These are phyloP conservation scores for Carnegiea gigantea DNA, from an alignment of 179 eudicot genomes.

Conservation along the genomic window DNA sequence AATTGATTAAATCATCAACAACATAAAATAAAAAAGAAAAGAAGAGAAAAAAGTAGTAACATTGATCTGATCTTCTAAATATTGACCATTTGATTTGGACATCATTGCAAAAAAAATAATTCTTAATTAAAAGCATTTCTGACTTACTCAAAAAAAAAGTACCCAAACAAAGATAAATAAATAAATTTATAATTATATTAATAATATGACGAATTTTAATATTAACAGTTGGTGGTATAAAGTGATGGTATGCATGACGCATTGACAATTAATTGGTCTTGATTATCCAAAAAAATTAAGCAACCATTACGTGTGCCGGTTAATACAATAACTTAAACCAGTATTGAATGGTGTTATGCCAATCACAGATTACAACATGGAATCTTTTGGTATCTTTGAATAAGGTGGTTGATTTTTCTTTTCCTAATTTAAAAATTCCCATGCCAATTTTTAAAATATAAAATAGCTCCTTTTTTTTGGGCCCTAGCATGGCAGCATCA, in stretches of 20 bases:
- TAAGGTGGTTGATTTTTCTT: neutral
- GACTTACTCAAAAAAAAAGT: constrained; percentile 24
- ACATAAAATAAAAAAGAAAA: neutral
- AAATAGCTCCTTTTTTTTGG: too few relatives aligned
- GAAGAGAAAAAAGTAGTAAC: neutral
- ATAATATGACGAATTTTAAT: neutral
- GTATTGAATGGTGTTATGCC: neutral
- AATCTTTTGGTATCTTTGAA: neutral
- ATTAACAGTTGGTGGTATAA: constrained; percentile 2
- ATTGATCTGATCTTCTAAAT: neutral
- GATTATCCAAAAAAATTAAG: neutral
- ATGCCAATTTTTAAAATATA: too few relatives aligned
- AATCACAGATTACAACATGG: neutral
- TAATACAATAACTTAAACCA: neutral
- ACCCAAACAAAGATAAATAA: neutral
- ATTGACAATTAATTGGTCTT: neutral
- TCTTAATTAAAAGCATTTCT: constrained; percentile 10
- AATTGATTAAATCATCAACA: neutral
- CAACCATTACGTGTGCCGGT: constrained; percentile 9
- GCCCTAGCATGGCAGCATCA: too few relatives aligned
- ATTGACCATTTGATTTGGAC: constrained; percentile 6
- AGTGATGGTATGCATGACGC: constrained; percentile 17
- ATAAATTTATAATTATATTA: neutral
- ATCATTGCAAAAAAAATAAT: neutral
- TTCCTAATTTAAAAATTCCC: too few relatives aligned